Evolutionary conservation across 129 eudicot genomes (phyloP), one percentile per base, ranked within the genome.

Genomic region (Heracleum sosnowskyi): DNA sequence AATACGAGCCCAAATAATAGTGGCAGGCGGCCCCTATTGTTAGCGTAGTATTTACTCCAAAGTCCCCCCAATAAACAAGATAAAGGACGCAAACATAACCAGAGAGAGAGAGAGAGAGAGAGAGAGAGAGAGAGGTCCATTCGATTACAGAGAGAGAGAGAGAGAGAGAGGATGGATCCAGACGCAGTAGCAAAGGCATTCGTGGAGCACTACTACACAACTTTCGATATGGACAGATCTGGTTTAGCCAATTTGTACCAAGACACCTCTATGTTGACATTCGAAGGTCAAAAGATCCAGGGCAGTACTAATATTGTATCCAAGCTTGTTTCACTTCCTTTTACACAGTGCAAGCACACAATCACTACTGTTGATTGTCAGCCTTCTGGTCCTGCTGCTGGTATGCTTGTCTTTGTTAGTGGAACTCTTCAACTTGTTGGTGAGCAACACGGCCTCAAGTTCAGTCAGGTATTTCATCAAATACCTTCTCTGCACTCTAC

Each of bases 291-390:
- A 45, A 62, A 78, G 74, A 55, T 66, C 75, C 74, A 62, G 75
- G 81, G 81, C 28, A 35, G 5, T 37, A 11, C 12, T 24, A 70
- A 36, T n/a, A 70, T 70, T 1, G 75, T 70, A 1, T 41, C 81
- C 4, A 78, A 78, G 44, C 75, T 78, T 7, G 44, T 40, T 34
- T 28, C 74, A 22, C 74, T 78, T 35, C 81, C 81, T 3, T 78
- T 78, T 39, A 70, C 47, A 24, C 81, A 78, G 75, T 78, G 75
- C 16, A 33, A 76, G 17, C 71, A 76, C 36, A 57, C 69, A 4
- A 76, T 76, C 37, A 76, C 79, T 64, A 76, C 79, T 18, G 79
- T 76, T 34, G 79, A 76, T 17, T 76, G 72, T 64, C 79, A 76
- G 79, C 79, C 79, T 36, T 76, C 79, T 10, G 79, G 79, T 24